Conservation (phyloP, 2,329 filamentous ascomycete species). For the Alternaria sp. region DNA sequence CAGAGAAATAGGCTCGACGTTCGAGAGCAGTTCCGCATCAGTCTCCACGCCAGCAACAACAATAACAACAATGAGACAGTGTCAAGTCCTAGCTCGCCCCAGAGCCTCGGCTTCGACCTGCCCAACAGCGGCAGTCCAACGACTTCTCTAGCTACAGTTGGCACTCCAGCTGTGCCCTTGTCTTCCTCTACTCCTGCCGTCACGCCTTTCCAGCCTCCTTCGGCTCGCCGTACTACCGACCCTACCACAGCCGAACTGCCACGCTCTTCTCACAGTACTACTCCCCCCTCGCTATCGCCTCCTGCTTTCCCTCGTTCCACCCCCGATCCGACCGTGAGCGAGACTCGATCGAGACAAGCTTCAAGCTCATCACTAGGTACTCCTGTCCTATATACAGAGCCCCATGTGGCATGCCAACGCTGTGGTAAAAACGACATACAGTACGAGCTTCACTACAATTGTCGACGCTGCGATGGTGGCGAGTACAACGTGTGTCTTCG, state of each 20-base stretch:
- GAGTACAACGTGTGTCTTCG: constrained; percentile 79
- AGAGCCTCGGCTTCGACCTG: constrained; percentile 34
- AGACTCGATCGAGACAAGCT: constrained; percentile 24
- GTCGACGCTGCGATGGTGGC: constrained; percentile 71
- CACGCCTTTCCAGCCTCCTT: constrained; percentile 21
- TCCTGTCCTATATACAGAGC: constrained; percentile 65
- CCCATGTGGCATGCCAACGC: constrained; percentile 73
- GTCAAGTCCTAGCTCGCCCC: constrained; percentile 40
- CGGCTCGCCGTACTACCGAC: constrained; percentile 43
- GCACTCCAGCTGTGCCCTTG: constrained; percentile 26
- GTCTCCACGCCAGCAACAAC: constrained; percentile 19
- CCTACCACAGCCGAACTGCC: constrained; percentile 27
- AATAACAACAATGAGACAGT: constrained; percentile 19
- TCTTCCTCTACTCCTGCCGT: constrained; percentile 23
- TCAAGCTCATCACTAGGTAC: constrained; percentile 17
- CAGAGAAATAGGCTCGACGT: constrained; percentile 53
- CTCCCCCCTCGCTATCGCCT: constrained; percentile 32
- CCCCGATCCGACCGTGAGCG: constrained; percentile 31
- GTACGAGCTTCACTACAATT: constrained; percentile 86
- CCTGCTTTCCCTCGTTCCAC: constrained; percentile 38
- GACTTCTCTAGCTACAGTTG: constrained; percentile 32
- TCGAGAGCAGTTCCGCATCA: constrained; percentile 41
- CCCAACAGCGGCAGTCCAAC: constrained; percentile 35
- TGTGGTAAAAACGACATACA: constrained; percentile 78
- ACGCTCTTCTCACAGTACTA: constrained; percentile 30